phyloP scores from a whole-genome alignment of 2,329 filamentous ascomycete genomes.

The Arthrobotrys sphaeroides region DNA sequence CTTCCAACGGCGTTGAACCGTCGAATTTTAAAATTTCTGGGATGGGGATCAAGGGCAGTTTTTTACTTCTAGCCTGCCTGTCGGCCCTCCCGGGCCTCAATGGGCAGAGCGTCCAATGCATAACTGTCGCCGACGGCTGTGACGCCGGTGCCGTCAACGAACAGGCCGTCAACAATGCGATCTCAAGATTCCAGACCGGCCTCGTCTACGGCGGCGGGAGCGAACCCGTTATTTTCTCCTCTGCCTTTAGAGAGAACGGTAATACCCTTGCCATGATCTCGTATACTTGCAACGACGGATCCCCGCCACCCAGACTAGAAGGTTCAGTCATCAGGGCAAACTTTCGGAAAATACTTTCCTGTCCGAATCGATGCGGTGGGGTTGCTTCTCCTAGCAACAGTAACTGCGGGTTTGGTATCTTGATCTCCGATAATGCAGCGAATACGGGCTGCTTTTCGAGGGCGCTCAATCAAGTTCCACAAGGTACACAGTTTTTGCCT shows the following conservation, averaged over 20 bases:
- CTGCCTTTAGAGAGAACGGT: neutral
- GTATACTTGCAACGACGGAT: constrained; percentile 14
- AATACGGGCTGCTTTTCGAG: constrained; percentile 15
- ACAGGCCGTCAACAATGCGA: constrained; percentile 3
- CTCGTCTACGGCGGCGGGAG: constrained; percentile 21
- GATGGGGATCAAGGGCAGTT: constrained; percentile 19
- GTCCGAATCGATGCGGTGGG: constrained; percentile 23
- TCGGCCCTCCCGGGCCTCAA: constrained; percentile 13
- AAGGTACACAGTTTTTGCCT: too few relatives aligned
- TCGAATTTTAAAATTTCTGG: neutral
- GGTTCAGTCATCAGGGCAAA: constrained; percentile 11
- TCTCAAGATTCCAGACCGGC: constrained; percentile 23
- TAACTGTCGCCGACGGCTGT: constrained; percentile 21
- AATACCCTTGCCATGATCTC: constrained; percentile 10
- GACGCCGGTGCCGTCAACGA: neutral
- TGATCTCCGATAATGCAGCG: constrained; percentile 12
- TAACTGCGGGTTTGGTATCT: constrained; percentile 31
- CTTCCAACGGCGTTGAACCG: neutral
- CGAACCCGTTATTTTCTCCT: constrained; percentile 22
- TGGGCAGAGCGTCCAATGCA: constrained; percentile 31
- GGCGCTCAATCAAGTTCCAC: constrained; percentile 8
- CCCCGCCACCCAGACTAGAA: constrained; percentile 21
- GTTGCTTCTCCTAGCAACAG: constrained; percentile 13
- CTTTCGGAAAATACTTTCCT: constrained; percentile 24
- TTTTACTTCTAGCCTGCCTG: neutral